A percentile compares a stretch with the other conserved stretches of the same genome.
Evolutionary conservation across 352 stramenopile species (phyloP).

Genomic region (Globisporangium viniferum): DNA sequence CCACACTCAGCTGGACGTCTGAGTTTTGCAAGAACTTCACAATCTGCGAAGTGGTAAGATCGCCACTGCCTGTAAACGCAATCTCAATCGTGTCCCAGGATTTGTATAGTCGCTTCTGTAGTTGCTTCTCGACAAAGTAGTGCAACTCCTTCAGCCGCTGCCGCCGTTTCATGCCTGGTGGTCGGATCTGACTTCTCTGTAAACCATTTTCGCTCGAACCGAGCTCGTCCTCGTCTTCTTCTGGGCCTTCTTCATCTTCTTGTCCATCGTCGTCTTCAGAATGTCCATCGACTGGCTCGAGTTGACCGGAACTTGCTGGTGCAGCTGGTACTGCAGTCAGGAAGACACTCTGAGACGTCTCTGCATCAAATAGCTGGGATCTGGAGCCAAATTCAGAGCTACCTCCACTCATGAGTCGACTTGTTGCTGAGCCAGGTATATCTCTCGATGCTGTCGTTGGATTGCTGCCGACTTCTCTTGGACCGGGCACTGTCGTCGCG

Average conservation of each 20-base stretch:
- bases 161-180: slow-evolving; percentile 46
- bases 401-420: background rate
- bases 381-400: background rate
- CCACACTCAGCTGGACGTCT: slow-evolving; percentile 55
- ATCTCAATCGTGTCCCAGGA: slow-evolving; percentile 77
- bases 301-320: background rate
- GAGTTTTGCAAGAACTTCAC: slow-evolving; percentile 71
- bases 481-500: background rate
- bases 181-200: slow-evolving; percentile 1
- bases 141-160: slow-evolving; percentile 60
- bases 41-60: slow-evolving; percentile 64
- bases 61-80: slow-evolving; percentile 55
- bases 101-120: slow-evolving; percentile 63
- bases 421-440: background rate
- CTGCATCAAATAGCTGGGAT: background rate
- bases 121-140: slow-evolving; percentile 55
- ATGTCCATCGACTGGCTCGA: background rate
- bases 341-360: slow-evolving; percentile 1
- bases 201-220: background rate
- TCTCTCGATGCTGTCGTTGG: background rate
- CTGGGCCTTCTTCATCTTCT: slow-evolving; percentile 12
- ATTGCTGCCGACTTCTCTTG: background rate
- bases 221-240: slow-evolving; percentile 22
- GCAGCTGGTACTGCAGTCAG: slow-evolving; percentile 25
- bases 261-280: background rate